Conservation (phyloP, 768 basidiomycete species). For the Boletus rubescentipes region DNA sequence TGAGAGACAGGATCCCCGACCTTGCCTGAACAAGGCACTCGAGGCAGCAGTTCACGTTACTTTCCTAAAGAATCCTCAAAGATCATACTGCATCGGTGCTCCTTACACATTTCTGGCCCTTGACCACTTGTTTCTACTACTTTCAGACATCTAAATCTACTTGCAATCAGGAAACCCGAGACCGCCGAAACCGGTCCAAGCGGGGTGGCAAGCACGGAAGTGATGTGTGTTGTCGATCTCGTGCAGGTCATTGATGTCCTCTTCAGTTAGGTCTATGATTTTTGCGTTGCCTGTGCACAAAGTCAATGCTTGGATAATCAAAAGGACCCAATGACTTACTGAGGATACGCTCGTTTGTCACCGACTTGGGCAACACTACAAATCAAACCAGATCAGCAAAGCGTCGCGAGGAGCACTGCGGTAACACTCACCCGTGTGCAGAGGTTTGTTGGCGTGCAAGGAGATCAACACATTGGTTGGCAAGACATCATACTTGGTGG, state of each 20-base stretch:
- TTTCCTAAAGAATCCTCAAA: neutral
- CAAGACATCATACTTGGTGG: slow-evolving; percentile 54
- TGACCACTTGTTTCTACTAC: neutral
- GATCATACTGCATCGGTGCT: neutral
- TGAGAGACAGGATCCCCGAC: slow-evolving; percentile 7
- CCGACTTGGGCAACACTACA: slow-evolving; percentile 72
- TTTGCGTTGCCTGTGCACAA: slow-evolving; percentile 49
- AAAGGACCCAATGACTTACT: slow-evolving; percentile 31
- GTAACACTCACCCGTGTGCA: slow-evolving; percentile 44
- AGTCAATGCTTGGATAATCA: neutral
- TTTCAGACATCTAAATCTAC: slow-evolving; percentile 12
- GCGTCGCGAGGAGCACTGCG: neutral
- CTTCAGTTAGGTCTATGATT: slow-evolving; percentile 58
- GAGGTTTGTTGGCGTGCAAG: slow-evolving; percentile 66
- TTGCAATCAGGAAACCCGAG: slow-evolving; percentile 62
- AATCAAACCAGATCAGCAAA: slow-evolving; percentile 10
- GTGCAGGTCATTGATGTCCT: slow-evolving; percentile 58
- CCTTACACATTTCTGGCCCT: neutral
- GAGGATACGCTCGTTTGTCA: slow-evolving; percentile 64
- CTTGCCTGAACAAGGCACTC: slow-evolving; percentile 11
- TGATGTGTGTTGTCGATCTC: slow-evolving; percentile 58
- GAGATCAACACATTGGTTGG: slow-evolving; percentile 71
- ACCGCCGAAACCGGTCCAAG: slow-evolving; percentile 61
- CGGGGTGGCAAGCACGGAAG: slow-evolving; percentile 65
- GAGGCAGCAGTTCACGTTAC: neutral